A percentile compares a stretch with the other conserved stretches of the same genome.
These are phyloP conservation scores for Gossypium trilobum DNA, from an alignment of 441 rosid genomes.

Conservation along the genomic window DNA sequence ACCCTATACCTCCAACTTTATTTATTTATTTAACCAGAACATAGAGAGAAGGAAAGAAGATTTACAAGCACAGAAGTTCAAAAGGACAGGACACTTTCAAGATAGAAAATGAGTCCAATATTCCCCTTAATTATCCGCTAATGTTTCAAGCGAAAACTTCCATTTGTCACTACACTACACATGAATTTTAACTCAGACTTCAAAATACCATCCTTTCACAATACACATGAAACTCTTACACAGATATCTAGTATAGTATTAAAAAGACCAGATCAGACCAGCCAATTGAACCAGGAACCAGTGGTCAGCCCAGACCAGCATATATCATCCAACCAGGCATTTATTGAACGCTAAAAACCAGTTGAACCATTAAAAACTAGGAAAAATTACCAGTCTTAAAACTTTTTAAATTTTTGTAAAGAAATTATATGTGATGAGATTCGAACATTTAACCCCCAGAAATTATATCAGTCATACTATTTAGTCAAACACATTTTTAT, in stretches of 20 bases:
- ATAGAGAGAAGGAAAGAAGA: background rate
- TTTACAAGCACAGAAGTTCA: constrained; percentile 3
- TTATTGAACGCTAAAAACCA: background rate
- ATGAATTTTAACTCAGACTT: constrained; percentile 12
- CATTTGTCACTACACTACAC: background rate
- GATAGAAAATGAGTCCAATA: background rate
- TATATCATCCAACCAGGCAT: background rate
- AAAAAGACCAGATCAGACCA: background rate
- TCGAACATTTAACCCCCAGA: background rate
- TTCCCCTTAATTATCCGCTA: background rate
- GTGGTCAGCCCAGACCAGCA: background rate
- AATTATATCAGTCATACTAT: background rate
- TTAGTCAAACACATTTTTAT: background rate
- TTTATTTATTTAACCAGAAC: background rate
- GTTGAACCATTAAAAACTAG: background rate
- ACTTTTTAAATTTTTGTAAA: background rate
- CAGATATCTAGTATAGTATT: background rate
- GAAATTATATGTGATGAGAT: background rate
- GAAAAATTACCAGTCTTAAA: background rate
- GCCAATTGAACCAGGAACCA: background rate
- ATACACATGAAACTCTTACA: constrained; percentile 9
- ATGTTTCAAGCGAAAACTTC: constrained; percentile 2
- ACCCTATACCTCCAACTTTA: background rate
- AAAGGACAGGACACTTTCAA: background rate
- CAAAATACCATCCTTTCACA: background rate